Evolutionary conservation across 305 asterid genomes (phyloP).

Genomic region (Petunia hybrid): DNA sequence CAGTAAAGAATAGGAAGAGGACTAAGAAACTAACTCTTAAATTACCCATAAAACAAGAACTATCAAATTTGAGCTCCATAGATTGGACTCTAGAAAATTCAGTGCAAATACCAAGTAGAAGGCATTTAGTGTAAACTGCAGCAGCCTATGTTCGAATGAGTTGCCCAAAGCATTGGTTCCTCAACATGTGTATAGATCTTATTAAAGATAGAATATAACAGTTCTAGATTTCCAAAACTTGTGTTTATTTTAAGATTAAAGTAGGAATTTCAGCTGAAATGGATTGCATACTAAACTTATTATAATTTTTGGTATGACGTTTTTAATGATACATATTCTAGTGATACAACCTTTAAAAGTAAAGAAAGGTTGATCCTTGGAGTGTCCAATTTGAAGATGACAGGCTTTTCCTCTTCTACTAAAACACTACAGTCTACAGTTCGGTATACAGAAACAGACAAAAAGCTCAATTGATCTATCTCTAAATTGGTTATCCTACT

Average conservation of each 20-base stretch:
- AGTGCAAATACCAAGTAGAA: neutral
- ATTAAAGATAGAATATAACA: neutral
- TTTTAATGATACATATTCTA: neutral
- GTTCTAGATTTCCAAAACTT: constrained; percentile 8
- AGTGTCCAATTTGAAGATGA: constrained; percentile 23
- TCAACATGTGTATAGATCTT: neutral
- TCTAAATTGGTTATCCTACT: constrained; percentile 23
- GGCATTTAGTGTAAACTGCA: neutral
- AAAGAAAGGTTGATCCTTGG: neutral
- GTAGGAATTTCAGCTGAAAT: constrained; percentile 8
- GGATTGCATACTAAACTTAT: neutral
- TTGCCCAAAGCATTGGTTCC: neutral
- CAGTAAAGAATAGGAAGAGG: neutral
- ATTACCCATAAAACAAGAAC: too few species aligned
- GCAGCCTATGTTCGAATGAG: neutral
- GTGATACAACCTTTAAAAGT: neutral
- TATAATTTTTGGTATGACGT: neutral
- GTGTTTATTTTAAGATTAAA: constrained; percentile 5
- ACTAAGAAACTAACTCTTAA: neutral
- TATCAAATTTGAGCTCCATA: neutral
- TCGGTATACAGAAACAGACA: neutral
- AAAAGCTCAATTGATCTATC: neutral
- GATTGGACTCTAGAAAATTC: neutral
- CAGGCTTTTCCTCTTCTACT: constrained; percentile 17
- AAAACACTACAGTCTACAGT: neutral